phyloP scores from a whole-genome alignment of 306 rosid genomes.

The Prunus armeniaca region DNA sequence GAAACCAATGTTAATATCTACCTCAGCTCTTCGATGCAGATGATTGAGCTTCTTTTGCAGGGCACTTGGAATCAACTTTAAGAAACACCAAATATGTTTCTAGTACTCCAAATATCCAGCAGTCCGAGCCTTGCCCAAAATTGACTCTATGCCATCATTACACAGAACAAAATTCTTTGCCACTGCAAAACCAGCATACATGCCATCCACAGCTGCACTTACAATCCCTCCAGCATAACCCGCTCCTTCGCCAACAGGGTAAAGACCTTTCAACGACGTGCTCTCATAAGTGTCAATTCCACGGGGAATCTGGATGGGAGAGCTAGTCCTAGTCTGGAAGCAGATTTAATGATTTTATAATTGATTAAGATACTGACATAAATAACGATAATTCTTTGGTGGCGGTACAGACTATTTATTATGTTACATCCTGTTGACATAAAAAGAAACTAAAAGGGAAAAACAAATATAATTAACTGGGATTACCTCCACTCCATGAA shows the following conservation, averaged over 20 bases:
- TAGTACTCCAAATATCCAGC: slow-evolving; percentile 71
- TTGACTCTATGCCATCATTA: slow-evolving; percentile 57
- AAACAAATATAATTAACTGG: background rate
- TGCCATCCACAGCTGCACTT: slow-evolving; percentile 96
- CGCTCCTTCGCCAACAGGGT: slow-evolving; percentile 97
- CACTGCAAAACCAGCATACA: slow-evolving; percentile 84
- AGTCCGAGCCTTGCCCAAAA: slow-evolving; percentile 73
- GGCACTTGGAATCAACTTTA: slow-evolving; percentile 15
- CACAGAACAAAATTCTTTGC: slow-evolving; percentile 57
- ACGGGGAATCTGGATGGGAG: slow-evolving; percentile 87
- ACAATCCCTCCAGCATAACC: slow-evolving; percentile 98
- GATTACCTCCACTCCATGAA: slow-evolving; percentile 95
- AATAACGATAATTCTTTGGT: background rate
- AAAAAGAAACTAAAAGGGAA: background rate
- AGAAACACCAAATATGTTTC: slow-evolving; percentile 10
- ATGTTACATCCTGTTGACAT: background rate
- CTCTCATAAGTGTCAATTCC: slow-evolving; percentile 63
- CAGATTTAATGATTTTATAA: background rate
- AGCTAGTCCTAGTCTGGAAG: slow-evolving; percentile 90
- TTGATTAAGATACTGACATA: background rate
- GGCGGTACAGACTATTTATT: background rate
- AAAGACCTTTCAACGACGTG: slow-evolving; percentile 74
- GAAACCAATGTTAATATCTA: slow-evolving; percentile 2
- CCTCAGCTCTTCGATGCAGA: slow-evolving; percentile 14
- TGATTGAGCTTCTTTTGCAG: slow-evolving; percentile 13